Conservation (phyloP, 306 rosid species). For the Citrullus mucosospermus region DNA sequence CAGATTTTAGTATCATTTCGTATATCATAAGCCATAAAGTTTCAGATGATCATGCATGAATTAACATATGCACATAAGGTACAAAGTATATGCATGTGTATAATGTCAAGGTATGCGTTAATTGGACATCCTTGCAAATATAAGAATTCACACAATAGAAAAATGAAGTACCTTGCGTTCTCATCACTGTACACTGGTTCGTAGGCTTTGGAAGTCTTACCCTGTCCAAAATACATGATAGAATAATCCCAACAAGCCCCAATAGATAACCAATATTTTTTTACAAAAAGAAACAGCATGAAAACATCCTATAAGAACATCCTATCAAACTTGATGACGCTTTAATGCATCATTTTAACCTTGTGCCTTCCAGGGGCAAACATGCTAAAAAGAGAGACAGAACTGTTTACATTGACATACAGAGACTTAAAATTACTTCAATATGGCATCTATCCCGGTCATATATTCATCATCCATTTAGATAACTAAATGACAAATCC, state of each 20-base stretch:
- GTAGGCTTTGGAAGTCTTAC: constrained; percentile 22
- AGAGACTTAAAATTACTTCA: background rate
- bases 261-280: background rate
- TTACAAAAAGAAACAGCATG: background rate
- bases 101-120: background rate
- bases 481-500: background rate
- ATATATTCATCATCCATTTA: background rate
- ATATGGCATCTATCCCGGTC: background rate
- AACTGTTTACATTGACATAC: background rate
- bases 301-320: background rate
- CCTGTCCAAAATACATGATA: constrained; percentile 13
- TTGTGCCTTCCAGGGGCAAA: background rate
- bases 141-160: background rate
- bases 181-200: constrained; percentile 42
- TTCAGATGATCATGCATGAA: background rate
- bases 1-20: background rate
- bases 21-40: background rate
- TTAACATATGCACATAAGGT: background rate
- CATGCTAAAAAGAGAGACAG: background rate
- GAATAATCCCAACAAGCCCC: background rate
- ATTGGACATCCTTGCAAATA: background rate
- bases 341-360: background rate
- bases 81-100: background rate
- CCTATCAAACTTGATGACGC: background rate
- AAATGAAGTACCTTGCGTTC: constrained; percentile 29